Conservation (phyloP, 1,284 basidiomycete genomes). For the Boletus sp. region DNA sequence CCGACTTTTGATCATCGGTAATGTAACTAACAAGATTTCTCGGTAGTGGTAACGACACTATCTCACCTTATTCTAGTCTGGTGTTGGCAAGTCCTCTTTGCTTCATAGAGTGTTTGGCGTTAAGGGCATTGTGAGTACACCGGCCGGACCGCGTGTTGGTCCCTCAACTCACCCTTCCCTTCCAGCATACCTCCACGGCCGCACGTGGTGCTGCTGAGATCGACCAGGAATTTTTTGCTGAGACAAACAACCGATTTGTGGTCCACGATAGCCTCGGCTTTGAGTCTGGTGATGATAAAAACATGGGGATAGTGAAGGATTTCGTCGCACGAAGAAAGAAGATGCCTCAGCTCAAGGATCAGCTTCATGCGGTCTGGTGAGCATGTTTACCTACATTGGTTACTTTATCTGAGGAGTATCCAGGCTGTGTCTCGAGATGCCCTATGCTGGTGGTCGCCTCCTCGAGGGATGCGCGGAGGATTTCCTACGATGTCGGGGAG, state of each 20-base stretch:
- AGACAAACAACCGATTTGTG: constrained; percentile 16
- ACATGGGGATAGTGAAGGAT: constrained; percentile 9
- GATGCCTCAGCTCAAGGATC: constrained; percentile 9
- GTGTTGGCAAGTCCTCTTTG: constrained; percentile 26
- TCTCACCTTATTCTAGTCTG: constrained; percentile 15
- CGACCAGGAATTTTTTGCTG: constrained; percentile 12
- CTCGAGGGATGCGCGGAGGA: constrained; percentile 19
- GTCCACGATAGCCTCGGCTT: constrained; percentile 28
- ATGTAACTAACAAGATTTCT: constrained; percentile 8
- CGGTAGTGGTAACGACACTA: rapidly evolving
- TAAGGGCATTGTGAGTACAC: constrained; percentile 14
- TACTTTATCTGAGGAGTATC: not conserved
- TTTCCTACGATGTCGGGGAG: constrained; percentile 7
- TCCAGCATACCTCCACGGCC: constrained; percentile 11
- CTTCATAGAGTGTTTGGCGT: constrained; percentile 22
- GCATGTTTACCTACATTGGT: not conserved
- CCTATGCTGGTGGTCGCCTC: constrained; percentile 19
- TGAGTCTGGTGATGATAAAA: constrained; percentile 19
- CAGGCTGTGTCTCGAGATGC: constrained; percentile 23
- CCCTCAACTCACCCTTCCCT: not conserved
- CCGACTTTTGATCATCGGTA: constrained; percentile 23
- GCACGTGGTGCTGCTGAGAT: constrained; percentile 13
- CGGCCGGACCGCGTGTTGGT: not conserved
- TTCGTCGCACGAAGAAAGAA: constrained; percentile 16
- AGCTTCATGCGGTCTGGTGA: constrained; percentile 27